Base-by-base conservation (phyloP, 1,284 basidiomycete genomes). In the Cystobasidium sp. region DNA sequence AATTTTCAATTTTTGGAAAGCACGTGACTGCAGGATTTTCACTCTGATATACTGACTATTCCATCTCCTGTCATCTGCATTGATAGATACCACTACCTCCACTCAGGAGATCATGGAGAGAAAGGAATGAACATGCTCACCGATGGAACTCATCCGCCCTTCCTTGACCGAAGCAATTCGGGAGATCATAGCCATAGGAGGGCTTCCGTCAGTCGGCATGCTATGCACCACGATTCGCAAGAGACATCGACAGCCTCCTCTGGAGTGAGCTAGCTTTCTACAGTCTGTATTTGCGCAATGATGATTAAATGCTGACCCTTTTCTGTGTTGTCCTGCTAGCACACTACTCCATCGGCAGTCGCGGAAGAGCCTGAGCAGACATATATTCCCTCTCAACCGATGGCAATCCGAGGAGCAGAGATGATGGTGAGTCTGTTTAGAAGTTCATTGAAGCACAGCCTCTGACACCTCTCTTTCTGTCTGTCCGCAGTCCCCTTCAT, bases 91-190 rank as follows among this genome's bases (percentile, higher is more conserved):
- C 64, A 66, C 64, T 66, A 66, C 31, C 51, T 66, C 10, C 69
- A 71, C 58, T 61, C 56, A n/a, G 69, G 41, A 41, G 56, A 61
- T 16, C 69, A 71, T 39, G 69, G 69, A 22, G 59, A 53, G 49
- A 20, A 58, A n/a, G 69, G 69, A 7, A 71, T 71, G 69, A 53
- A 46, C 46, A 71, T 71, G 69, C 69, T 71, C 51, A 59, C 44
- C 8, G 69, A 71, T n/a, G 69, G 69, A 4, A 55, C 59, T 44
- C 69, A 71, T 41, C 69, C 69, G 1, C 59, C 69, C 37, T 71
- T 71, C 51, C 51, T 66, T 7, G 64, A 66, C 51, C 47, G 64
- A 22, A 66, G 64, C 22, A 49, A 22, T 41, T 43, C 56, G 39
- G 43, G 9, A 14, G 56, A 41, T 18, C 31, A 59, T 59, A 12